Percentiles rank a stretch among this genome's conserved stretches.
Conservation (phyloP, 495 filamentous ascomycete species). For the Elaphomyces granulatus region DNA sequence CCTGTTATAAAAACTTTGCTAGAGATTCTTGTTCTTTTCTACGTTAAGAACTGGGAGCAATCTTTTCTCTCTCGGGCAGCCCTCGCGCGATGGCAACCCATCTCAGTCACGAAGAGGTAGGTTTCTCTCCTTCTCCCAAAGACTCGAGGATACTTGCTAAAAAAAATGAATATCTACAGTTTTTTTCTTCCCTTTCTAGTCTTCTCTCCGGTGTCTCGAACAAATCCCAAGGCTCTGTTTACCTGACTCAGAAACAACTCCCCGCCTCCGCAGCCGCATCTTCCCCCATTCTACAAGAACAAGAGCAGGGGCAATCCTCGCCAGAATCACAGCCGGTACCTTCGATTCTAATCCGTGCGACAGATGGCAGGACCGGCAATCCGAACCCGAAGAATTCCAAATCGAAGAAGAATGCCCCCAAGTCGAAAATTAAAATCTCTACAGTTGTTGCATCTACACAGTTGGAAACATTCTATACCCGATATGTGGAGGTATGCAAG, state of each 20-base stretch:
- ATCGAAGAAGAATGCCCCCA: conserved; percentile 17
- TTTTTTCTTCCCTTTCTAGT: conserved; percentile 63
- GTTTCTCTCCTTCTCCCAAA: background rate
- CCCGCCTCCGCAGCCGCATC: conserved; percentile 10
- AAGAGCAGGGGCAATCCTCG: conserved; percentile 20
- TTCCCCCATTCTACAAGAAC: conserved; percentile 6
- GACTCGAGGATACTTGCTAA: background rate
- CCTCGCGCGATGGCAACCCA: too few relatives aligned
- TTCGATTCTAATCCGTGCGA: conserved; percentile 71
- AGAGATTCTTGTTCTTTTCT: too few relatives aligned
- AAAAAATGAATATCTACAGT: conserved; percentile 35
- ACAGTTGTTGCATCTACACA: conserved; percentile 65
- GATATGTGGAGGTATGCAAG: conserved; percentile 90
- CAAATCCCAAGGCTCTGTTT: conserved; percentile 62
- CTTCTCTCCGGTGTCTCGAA: conserved; percentile 58
- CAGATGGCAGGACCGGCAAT: conserved; percentile 46
- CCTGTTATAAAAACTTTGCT: too few relatives aligned
- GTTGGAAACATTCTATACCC: conserved; percentile 64
- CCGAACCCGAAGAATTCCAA: conserved; percentile 24
- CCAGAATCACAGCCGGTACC: conserved; percentile 33
- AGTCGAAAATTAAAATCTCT: conserved; percentile 61
- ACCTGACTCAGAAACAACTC: conserved; percentile 66
- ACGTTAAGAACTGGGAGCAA: too few relatives aligned
- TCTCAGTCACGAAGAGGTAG: background rate
- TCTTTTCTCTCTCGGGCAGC: too few relatives aligned